A percentile compares a stretch with the other conserved stretches of the same genome.
These are phyloP conservation scores for Tetraselmis chui DNA, from an alignment of 139 green algal genomes.

Conservation along the genomic window DNA sequence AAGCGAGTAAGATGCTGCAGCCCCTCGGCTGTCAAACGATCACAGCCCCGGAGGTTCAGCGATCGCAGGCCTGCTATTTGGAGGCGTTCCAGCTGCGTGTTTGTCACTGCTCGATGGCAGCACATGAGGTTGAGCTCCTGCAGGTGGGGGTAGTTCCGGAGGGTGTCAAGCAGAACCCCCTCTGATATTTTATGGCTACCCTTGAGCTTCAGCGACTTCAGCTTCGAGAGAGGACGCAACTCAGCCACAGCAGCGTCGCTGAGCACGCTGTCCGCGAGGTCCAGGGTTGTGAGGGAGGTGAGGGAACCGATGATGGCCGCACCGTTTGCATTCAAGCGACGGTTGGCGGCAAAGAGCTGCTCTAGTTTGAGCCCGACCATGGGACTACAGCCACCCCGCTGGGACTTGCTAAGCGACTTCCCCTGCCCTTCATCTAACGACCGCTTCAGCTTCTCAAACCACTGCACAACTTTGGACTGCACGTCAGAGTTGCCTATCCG, in stretches of 20 bases:
- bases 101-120: background rate
- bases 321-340: background rate
- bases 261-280: background rate
- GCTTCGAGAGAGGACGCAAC: background rate
- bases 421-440: too few species aligned
- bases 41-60: conserved; percentile 10
- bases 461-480: background rate
- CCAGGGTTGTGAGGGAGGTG: background rate
- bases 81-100: background rate
- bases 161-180: background rate
- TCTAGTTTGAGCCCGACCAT: background rate
- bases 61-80: background rate
- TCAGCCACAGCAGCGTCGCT: background rate
- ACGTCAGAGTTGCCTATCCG: background rate
- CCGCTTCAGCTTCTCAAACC: background rate
- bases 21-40: background rate
- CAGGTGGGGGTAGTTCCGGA: background rate
- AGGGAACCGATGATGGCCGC: background rate
- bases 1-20: background rate
- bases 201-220: background rate
- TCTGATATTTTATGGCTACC: background rate
- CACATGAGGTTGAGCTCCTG: background rate
- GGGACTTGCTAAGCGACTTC: background rate
- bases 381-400: background rate
- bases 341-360: background rate